Evolutionary conservation across 2,329 filamentous ascomycete species (phyloP), one percentile per base, ranked within the genome.

Genomic region (Colletotrichum musicola): DNA sequence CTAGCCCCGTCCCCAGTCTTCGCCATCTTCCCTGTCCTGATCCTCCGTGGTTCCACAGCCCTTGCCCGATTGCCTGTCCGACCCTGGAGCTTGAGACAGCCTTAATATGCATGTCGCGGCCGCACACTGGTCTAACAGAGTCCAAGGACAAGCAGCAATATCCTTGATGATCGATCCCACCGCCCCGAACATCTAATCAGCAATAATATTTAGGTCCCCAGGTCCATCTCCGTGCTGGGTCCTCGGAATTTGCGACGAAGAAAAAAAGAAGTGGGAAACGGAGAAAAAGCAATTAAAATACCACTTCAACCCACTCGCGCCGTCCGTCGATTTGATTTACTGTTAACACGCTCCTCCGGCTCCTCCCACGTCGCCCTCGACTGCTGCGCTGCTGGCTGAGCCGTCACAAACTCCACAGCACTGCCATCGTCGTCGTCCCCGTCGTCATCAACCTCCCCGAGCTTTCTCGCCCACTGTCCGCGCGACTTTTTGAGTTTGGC

Each of bases 11-110:
- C 65, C 55, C 62, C 62, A 65, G 65, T 65, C 65, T 65, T 65
- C 65, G 65, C 56, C 65, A 68, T 65, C 65, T 68, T 68, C 65
- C 65, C 62, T 68, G 65, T 62, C 65, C 62, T 68, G 62, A 68
- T 68, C 62, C 62, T 68, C 65, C 38, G 49, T 64, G 61, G 55
- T 56, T 50, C 65, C 65, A 68, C 65, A 65, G 62, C 49, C 65
- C 62, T 50, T 60, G 62, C 35, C 55, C 65, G 42, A 60, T 60
- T 60, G 65, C 65, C 50, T 68, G 62, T 56, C 51, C 65, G 50
- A 68, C 62, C 65, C 58, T 68, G 65, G 62, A 60, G 65, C 54
- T 60, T 68, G 61, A 65, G 62, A 65, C 65, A 68, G 62, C 65
- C 65, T 68, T 68, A 60, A 65, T 68, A 68, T 68, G 65, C 65